phyloP scores from a whole-genome alignment of 768 basidiomycete species.

The Pleurotus salmoneostramineus region DNA sequence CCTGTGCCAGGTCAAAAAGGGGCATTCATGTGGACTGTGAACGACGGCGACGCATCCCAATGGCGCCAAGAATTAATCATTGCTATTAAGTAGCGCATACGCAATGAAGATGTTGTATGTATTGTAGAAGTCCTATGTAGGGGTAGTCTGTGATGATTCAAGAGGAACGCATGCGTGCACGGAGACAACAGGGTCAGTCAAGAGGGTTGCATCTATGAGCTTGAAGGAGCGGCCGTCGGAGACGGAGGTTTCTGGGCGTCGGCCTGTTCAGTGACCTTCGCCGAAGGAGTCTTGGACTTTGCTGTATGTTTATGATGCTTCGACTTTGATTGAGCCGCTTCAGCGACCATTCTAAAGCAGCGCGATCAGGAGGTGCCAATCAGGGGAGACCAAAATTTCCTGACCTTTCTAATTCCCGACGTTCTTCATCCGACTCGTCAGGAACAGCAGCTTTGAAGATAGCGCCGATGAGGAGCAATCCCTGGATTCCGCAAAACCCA shows the following conservation, averaged over 20 bases:
- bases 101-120: neutral
- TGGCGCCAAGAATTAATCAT: neutral
- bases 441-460: slow-evolving; percentile 84
- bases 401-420: slow-evolving; percentile 90
- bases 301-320: slow-evolving; percentile 36
- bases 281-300: neutral
- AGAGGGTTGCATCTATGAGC: neutral
- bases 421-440: slow-evolving; percentile 91
- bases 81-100: neutral
- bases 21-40: slow-evolving; percentile 8
- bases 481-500: slow-evolving; percentile 36
- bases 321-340: slow-evolving; percentile 72
- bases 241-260: slow-evolving; percentile 8
- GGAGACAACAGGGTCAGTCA: neutral
- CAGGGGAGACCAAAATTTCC: slow-evolving; percentile 16
- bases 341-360: slow-evolving; percentile 70
- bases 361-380: neutral
- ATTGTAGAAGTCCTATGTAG: neutral
- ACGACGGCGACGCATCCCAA: neutral
- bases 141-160: neutral
- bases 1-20: slow-evolving; percentile 8
- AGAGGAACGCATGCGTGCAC: neutral
- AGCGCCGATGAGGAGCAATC: slow-evolving; percentile 82
- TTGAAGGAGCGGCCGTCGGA: neutral
- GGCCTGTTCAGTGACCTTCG: slow-evolving; percentile 18